These are phyloP conservation scores for Nitzschia sp. DNA, from an alignment of 108 stramenopile species.

Conservation along the genomic window DNA sequence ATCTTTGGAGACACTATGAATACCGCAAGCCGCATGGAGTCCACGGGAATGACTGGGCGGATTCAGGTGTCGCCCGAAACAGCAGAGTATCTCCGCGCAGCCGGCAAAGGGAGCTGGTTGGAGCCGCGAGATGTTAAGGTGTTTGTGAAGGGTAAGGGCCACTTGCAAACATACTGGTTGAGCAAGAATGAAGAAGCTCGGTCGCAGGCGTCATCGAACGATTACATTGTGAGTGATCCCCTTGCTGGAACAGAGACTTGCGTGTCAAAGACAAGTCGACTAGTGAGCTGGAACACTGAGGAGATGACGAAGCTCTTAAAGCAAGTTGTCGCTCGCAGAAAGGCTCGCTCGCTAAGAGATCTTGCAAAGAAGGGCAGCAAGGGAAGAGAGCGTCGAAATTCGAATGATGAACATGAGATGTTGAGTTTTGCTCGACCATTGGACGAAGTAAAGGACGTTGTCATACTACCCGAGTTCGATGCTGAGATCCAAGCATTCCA, in stretches of 20 bases:
- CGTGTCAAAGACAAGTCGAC: not conserved
- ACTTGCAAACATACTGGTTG: constrained; percentile 5
- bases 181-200: not conserved
- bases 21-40: constrained; percentile 36
- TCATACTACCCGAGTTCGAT: constrained; percentile 27
- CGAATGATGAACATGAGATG: not conserved
- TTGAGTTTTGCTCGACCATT: not conserved
- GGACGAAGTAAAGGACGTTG: constrained; percentile 31
- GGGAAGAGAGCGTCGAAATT: not conserved
- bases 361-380: not conserved
- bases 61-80: constrained; percentile 34
- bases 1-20: constrained; percentile 38
- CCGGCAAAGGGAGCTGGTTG: constrained; percentile 30
- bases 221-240: not conserved
- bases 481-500: not conserved
- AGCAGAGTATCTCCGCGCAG: constrained; percentile 6
- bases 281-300: constrained; percentile 27
- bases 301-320: constrained; percentile 7
- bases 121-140: constrained; percentile 1
- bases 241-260: not conserved
- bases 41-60: constrained; percentile 13
- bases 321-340: constrained; percentile 13
- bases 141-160: not conserved
- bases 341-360: not conserved
- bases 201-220: not conserved